phyloP scores from a whole-genome alignment of 2,329 filamentous ascomycete species.

The Trichoderma sp. region DNA sequence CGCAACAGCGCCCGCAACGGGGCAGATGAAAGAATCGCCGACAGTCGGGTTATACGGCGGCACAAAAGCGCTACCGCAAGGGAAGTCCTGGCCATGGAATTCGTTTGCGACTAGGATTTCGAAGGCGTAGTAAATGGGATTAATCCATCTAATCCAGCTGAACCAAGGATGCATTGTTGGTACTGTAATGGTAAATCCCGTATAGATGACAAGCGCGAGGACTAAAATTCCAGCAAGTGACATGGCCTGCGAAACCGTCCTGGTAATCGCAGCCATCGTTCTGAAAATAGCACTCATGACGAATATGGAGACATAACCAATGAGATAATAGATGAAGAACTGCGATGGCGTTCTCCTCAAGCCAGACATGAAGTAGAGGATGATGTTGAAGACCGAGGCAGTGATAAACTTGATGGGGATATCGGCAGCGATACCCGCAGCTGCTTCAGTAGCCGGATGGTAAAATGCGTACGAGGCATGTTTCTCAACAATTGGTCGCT shows the following conservation, averaged over 20 bases:
- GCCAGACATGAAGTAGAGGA: conserved; percentile 59
- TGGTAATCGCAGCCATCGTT: conserved; percentile 69
- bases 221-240: conserved; percentile 55
- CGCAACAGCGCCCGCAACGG: conserved; percentile 54
- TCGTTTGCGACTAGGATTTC: conserved; percentile 75
- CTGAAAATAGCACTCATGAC: conserved; percentile 77
- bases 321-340: conserved; percentile 77
- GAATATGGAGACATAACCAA: conserved; percentile 67
- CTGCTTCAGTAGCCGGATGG: conserved; percentile 54
- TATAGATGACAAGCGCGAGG: conserved; percentile 61
- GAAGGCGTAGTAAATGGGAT: conserved; percentile 73
- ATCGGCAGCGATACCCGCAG: conserved; percentile 56
- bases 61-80: conserved; percentile 52
- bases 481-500: conserved; percentile 52
- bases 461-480: conserved; percentile 53
- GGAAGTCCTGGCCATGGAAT: conserved; percentile 59
- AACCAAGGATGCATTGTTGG: conserved; percentile 71
- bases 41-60: conserved; percentile 47
- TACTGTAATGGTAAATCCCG: conserved; percentile 55
- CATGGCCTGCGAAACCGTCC: conserved; percentile 63
- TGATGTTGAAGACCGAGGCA: conserved; percentile 53
- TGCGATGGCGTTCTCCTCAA: conserved; percentile 59
- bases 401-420: conserved; percentile 59
- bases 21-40: conserved; percentile 54
- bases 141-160: conserved; percentile 73